A percentile compares a stretch with the other conserved stretches of the same genome.
phyloP scores from a whole-genome alignment of 2,329 filamentous ascomycete genomes.

The Claviceps lovelessii region DNA sequence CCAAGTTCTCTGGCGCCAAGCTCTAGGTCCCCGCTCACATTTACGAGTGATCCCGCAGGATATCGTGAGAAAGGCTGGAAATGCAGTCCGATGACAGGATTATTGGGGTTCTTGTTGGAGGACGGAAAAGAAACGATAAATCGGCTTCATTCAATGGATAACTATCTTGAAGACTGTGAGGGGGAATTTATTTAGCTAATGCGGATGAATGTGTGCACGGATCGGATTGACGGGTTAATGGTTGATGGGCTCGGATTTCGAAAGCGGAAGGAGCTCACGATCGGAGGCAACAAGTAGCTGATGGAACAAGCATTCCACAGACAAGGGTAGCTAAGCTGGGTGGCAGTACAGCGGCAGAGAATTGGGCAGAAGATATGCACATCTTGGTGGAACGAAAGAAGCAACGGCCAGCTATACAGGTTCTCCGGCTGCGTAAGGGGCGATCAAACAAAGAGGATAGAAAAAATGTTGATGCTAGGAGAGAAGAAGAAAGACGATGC shows the following conservation, averaged over 20 bases:
- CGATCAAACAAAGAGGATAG: too few species aligned
- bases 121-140: neutral
- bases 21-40: too few species aligned
- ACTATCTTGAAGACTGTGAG: neutral
- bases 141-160: too few species aligned
- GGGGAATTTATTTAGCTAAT: neutral
- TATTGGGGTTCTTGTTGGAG: neutral
- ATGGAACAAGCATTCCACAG: neutral
- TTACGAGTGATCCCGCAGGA: neutral
- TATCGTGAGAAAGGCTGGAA: neutral
- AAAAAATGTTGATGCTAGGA: too few species aligned
- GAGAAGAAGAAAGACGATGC: too few species aligned
- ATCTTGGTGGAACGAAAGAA: neutral
- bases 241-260: neutral
- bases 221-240: too few species aligned
- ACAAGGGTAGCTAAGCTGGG: neutral
- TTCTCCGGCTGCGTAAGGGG: too few species aligned
- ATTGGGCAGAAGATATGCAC: too few species aligned
- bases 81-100: neutral
- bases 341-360: neutral
- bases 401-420: neutral
- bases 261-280: neutral
- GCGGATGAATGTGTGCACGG: too few species aligned
- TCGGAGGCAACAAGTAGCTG: neutral
- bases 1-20: too few species aligned